Evolutionary conservation across 2,329 filamentous ascomycete species (phyloP).

Genomic region (Hawksworthiomyces lignivorus): DNA sequence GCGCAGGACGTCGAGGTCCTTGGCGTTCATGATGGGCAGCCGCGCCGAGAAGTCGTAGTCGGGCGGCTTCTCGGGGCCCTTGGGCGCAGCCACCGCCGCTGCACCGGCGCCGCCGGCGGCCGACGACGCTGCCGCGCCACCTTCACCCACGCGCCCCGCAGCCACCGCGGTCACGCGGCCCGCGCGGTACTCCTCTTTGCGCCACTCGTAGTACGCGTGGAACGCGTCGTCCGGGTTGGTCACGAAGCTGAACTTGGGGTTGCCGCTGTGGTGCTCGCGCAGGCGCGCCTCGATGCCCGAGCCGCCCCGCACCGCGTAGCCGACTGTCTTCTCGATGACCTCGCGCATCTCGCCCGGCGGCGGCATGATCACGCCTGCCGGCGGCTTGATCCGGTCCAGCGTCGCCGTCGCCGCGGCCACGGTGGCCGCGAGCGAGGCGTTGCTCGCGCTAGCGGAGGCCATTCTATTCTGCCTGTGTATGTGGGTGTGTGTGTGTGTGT

Average conservation of each 20-base stretch:
- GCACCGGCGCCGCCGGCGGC: not conserved
- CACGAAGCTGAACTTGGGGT: conserved; percentile 89
- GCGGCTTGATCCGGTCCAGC: conserved; percentile 67
- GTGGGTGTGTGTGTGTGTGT: too few species aligned
- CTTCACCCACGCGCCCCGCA: conserved; percentile 64
- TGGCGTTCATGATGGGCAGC: conserved; percentile 94
- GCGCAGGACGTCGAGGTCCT: conserved; percentile 69
- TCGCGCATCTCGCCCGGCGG: conserved; percentile 75
- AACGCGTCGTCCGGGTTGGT: conserved; percentile 76
- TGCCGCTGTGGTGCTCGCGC: conserved; percentile 72
- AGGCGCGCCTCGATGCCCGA: conserved; percentile 73
- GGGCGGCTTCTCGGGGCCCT: conserved; percentile 76
- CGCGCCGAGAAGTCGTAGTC: conserved; percentile 90
- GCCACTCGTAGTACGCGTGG: conserved; percentile 83
- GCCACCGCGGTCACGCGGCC: conserved; percentile 74
- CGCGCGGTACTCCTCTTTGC: conserved; percentile 74
- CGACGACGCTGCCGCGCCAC: conserved; percentile 34
- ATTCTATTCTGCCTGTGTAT: too few species aligned
- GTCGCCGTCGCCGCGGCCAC: conserved; percentile 36
- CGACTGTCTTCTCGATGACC: conserved; percentile 88
- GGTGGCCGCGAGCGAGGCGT: conserved; percentile 33
- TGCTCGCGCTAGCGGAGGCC: conserved; percentile 3
- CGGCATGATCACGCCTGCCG: conserved; percentile 76
- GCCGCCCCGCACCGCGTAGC: conserved; percentile 70
- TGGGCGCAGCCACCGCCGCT: conserved; percentile 49